Conservation (phyloP, 495 filamentous ascomycete genomes). For the Neurospora africana region DNA sequence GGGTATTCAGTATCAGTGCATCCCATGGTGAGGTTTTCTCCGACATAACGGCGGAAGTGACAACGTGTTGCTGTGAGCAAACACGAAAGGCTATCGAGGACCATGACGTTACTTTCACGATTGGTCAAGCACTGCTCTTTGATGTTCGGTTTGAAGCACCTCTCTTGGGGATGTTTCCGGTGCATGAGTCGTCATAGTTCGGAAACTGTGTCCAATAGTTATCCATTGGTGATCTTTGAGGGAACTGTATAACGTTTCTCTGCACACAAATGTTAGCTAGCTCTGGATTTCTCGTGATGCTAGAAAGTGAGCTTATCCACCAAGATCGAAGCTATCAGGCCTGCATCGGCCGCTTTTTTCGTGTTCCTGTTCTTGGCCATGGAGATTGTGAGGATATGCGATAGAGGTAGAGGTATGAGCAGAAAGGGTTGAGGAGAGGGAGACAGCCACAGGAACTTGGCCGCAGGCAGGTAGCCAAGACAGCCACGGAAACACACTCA, state of each 20-base stretch:
- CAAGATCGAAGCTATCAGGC: not conserved
- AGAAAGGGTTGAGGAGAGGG: not conserved
- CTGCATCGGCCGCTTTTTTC: not conserved
- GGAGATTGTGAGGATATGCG: not conserved
- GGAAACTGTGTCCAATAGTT: not conserved
- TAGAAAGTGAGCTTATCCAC: not conserved
- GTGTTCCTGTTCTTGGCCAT: not conserved
- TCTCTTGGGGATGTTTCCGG: not conserved
- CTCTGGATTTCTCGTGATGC: not conserved
- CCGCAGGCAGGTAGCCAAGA: not conserved
- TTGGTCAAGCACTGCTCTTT: not conserved
- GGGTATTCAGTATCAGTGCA: not conserved
- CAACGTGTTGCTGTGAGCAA: not conserved
- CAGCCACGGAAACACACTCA: conserved; percentile 11
- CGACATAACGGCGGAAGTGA: not conserved
- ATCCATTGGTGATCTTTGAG: not conserved
- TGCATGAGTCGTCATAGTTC: not conserved
- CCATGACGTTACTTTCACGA: not conserved
- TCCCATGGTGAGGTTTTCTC: not conserved
- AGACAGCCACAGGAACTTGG: not conserved
- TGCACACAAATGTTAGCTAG: not conserved
- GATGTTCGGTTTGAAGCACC: not conserved
- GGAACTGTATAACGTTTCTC: not conserved
- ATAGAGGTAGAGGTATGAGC: not conserved
- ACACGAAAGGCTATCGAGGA: not conserved